Conservation (phyloP, 768 basidiomycete species). For the Amanita rimosa region DNA sequence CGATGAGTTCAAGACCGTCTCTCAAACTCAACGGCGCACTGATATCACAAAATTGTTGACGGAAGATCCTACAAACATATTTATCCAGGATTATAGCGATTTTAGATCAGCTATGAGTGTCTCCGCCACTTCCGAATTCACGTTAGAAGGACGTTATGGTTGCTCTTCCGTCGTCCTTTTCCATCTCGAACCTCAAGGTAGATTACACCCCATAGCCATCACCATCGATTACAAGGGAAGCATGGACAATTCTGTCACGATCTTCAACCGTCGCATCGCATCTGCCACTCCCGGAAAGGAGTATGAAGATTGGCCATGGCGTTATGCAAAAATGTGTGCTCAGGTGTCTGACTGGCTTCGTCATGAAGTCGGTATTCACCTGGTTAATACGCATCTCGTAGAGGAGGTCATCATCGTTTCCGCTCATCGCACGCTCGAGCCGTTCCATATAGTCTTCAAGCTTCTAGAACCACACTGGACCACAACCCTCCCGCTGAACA, state of each 20-base stretch:
- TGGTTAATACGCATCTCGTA: slow-evolving; percentile 19
- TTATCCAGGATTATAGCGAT: not conserved
- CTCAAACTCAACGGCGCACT: not conserved
- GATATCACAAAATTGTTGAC: not conserved
- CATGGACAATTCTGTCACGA: slow-evolving; percentile 16
- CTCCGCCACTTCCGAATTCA: slow-evolving; percentile 9
- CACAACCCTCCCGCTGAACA: slow-evolving; percentile 19
- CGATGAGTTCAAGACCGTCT: slow-evolving; percentile 5
- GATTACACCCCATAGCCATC: slow-evolving; percentile 19
- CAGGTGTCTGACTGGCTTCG: slow-evolving; percentile 18
- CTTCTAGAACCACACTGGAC: slow-evolving; percentile 19
- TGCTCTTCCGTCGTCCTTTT: slow-evolving; percentile 19
- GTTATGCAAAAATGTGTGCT: slow-evolving; percentile 21
- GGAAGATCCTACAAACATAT: not conserved
- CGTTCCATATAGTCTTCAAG: slow-evolving; percentile 15
- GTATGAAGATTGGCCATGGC: slow-evolving; percentile 20
- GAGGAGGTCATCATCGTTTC: slow-evolving; percentile 20
- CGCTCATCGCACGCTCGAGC: slow-evolving; percentile 15
- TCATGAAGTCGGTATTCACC: slow-evolving; percentile 18
- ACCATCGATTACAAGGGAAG: slow-evolving; percentile 18
- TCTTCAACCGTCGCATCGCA: slow-evolving; percentile 16
- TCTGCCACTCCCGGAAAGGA: slow-evolving; percentile 7
- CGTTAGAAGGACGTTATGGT: slow-evolving; percentile 14
- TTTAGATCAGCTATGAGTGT: not conserved
- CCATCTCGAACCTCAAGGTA: slow-evolving; percentile 14